These are phyloP conservation scores for Solanum appendiculatum DNA, from an alignment of 257 asterid species.

Conservation along the genomic window DNA sequence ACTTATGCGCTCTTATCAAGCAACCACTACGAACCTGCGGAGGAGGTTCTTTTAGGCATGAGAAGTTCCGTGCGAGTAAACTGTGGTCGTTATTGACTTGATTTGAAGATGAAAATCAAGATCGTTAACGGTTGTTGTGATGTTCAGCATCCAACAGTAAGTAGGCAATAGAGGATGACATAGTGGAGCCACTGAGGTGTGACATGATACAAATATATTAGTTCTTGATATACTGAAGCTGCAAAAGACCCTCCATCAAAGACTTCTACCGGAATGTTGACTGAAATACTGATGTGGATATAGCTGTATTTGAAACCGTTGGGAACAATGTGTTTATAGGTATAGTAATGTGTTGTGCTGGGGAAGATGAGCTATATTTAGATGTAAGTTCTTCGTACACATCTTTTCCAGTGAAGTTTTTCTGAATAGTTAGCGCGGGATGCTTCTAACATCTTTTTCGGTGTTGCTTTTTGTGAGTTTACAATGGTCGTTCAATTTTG, in stretches of 20 bases:
- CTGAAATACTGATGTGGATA: neutral
- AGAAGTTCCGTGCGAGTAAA: neutral
- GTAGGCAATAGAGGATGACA: neutral
- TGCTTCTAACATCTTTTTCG: neutral
- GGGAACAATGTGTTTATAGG: neutral
- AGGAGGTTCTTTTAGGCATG: conserved; percentile 38
- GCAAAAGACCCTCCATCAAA: neutral
- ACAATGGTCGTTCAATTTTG: neutral
- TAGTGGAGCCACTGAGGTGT: neutral
- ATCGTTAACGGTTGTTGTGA: neutral
- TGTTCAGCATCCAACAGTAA: neutral
- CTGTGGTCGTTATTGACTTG: neutral
- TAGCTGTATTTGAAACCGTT: neutral
- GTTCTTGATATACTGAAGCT: neutral
- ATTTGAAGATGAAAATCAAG: neutral
- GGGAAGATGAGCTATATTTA: neutral
- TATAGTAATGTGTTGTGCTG: neutral
- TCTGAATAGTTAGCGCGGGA: neutral
- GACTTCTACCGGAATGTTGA: neutral
- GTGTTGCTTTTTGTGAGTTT: neutral
- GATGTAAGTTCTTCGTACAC: neutral
- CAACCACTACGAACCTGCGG: conserved; percentile 35
- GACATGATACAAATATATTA: neutral
- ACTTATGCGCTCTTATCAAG: conserved; percentile 44
- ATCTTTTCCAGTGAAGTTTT: neutral